These are phyloP conservation scores for Sporothrix brasiliensis DNA, from an alignment of 2,329 filamentous ascomycete genomes.

Conservation along the genomic window DNA sequence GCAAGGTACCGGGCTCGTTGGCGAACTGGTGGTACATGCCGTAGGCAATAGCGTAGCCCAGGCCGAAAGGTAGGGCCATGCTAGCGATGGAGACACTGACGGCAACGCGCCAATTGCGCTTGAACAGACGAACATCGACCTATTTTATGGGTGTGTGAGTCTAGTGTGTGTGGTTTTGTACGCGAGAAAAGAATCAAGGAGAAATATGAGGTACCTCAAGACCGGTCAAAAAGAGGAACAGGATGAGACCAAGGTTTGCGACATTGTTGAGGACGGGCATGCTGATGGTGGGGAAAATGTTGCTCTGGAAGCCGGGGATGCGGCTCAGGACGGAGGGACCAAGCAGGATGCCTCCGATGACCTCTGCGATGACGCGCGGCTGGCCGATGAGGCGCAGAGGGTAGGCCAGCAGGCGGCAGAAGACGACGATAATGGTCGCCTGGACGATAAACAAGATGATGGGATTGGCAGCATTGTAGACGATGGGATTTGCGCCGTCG, in stretches of 20 bases:
- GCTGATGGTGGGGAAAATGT: slow-evolving; percentile 76
- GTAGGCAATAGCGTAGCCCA: slow-evolving; percentile 79
- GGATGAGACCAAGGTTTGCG: slow-evolving; percentile 78
- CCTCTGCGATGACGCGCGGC: slow-evolving; percentile 71
- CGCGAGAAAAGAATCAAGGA: background rate
- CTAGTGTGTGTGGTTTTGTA: background rate
- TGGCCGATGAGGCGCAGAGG: slow-evolving; percentile 71
- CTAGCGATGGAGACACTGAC: slow-evolving; percentile 75
- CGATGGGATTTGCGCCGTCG: slow-evolving; percentile 64
- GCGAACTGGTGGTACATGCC: slow-evolving; percentile 77
- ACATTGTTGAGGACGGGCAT: slow-evolving; percentile 76
- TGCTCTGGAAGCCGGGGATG: slow-evolving; percentile 73
- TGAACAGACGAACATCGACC: slow-evolving; percentile 76
- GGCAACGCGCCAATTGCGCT: slow-evolving; percentile 79
- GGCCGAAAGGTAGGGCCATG: slow-evolving; percentile 79
- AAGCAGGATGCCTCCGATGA: slow-evolving; percentile 76
- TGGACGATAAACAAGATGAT: slow-evolving; percentile 71
- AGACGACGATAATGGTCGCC: slow-evolving; percentile 69
- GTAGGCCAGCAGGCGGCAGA: slow-evolving; percentile 72
- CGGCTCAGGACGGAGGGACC: slow-evolving; percentile 87
- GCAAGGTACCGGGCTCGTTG: slow-evolving; percentile 45
- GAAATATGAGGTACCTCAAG: slow-evolving; percentile 58
- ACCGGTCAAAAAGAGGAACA: slow-evolving; percentile 87
- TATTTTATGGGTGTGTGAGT: background rate
- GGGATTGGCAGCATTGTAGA: slow-evolving; percentile 65